Evolutionary conservation across 805 yeast genomes (phyloP), one percentile per base, ranked within the genome.

Genomic region (Wickerhamia fluorescens): DNA sequence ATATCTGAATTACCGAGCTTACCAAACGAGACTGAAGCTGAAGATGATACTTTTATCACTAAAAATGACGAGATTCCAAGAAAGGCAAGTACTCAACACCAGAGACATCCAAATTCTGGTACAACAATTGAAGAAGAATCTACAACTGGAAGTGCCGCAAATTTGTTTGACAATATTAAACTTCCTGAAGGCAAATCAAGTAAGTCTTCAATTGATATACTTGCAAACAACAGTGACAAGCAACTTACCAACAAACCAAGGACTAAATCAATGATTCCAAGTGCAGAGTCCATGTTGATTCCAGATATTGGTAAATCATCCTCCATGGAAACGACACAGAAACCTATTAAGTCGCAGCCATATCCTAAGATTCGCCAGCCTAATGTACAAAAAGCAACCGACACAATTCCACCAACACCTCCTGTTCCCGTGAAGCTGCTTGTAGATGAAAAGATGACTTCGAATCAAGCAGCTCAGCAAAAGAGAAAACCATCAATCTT

Each of bases 91-190:
- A 35, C 34, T 12, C 34, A 35, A 8, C 42, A 36, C 24, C 20
- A 29, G 22, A 25, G 28, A 9, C 19, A 23, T 9, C 26, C 34
- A 7, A 24, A 15, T 14, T n/a, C n/a, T n/a, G 21, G 33, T 7
- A 24, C 27, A 16, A 23, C 28, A 15, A 14, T 32, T 14, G 54
- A 57, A 3, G 58, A 49, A 10, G 56, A 47, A n/a, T 43, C 44
- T 19, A 49, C 36, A 5, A 34, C 39, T n/a, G 47, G 41, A 23
- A 37, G 36, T 7, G 31, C 28, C 8, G 29, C 16, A 7, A 43
- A 52, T 15, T 55, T 65, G 16, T 68, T 70, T 47, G 73, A 68
- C 36, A 56, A 56, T 30, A 58, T 68, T 36, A 64, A 66, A 40
- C 47, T 73, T 33, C 79, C 78, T 6, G 67, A 67, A 23, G 61